Conservation (phyloP, 768 basidiomycete genomes). For the Trametes cubensis region DNA sequence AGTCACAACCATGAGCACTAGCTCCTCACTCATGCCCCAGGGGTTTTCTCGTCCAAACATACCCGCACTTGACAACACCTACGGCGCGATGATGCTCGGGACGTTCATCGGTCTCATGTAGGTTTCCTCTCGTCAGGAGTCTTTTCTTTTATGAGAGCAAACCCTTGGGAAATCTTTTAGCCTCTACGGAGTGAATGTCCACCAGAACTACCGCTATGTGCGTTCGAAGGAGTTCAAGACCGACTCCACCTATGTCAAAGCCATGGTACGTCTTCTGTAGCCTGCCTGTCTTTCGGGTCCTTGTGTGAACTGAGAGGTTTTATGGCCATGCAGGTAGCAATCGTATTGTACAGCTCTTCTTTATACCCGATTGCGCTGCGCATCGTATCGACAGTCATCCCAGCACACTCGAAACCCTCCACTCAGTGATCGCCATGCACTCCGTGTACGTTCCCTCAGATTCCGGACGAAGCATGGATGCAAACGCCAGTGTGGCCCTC, state of each 20-base stretch:
- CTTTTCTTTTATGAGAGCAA: no score
- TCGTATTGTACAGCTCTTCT: neutral
- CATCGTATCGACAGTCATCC: no score
- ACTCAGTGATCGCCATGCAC: neutral
- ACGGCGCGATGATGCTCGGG: constrained; percentile 3
- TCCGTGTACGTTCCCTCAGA: neutral
- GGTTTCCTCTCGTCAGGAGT: neutral
- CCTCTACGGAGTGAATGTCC: neutral
- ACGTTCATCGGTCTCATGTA: constrained; percentile 10
- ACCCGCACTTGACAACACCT: neutral
- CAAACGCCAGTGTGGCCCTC: neutral
- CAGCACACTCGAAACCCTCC: neutral
- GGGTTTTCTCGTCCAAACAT: neutral
- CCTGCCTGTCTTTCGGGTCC: no score
- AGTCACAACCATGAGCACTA: no score
- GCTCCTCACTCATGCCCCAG: neutral
- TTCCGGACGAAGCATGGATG: no score
- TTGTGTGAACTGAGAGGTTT: no score
- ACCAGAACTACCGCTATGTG: constrained; percentile 3
- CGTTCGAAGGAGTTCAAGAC: neutral
- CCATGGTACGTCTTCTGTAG: neutral
- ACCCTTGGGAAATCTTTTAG: neutral
- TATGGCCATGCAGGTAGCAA: neutral
- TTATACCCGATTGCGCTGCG: no score
- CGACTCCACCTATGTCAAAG: neutral